These are phyloP conservation scores for Phytophthora citrophthora DNA, from an alignment of 352 stramenopile species.

Conservation along the genomic window DNA sequence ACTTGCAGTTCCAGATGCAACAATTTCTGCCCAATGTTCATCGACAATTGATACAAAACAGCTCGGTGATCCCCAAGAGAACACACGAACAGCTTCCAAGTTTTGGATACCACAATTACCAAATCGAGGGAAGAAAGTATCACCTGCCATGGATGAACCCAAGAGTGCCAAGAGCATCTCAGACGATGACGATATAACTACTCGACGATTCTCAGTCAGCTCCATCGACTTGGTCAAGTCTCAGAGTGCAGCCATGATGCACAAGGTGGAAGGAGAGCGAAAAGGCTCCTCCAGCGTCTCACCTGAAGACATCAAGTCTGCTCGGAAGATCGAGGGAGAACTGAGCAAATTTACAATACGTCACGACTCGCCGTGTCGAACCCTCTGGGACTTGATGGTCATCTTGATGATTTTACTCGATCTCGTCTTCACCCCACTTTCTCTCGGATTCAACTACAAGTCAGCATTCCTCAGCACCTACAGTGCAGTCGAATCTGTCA, in stretches of 20 bases:
- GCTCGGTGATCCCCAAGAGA: neutral
- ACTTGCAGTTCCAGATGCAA: slow-evolving; percentile 10
- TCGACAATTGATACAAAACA: neutral
- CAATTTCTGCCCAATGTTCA: slow-evolving; percentile 8
- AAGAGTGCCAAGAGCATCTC: slow-evolving; percentile 3
- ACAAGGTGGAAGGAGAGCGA: slow-evolving; percentile 17
- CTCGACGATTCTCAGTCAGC: slow-evolving; percentile 51
- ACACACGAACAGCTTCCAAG: neutral
- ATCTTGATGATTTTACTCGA: slow-evolving; percentile 60
- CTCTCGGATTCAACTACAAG: slow-evolving; percentile 56
- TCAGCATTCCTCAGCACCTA: slow-evolving; percentile 30
- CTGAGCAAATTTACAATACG: slow-evolving; percentile 51
- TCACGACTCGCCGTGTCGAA: slow-evolving; percentile 49
- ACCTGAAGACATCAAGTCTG: slow-evolving; percentile 47
- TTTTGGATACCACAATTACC: slow-evolving; percentile 4
- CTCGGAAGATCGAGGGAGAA: slow-evolving; percentile 43
- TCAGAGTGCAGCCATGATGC: slow-evolving; percentile 4
- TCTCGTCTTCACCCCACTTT: slow-evolving; percentile 59
- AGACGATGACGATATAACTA: slow-evolving; percentile 20
- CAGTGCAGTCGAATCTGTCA: slow-evolving; percentile 40
- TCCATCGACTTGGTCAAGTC: slow-evolving; percentile 32
- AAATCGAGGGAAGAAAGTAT: slow-evolving; percentile 5
- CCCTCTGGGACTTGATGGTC: slow-evolving; percentile 57
- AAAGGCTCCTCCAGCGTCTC: slow-evolving; percentile 12
- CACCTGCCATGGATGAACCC: neutral